phyloP scores from a whole-genome alignment of 179 eudicot species.

The Sideroxylon spinosum region DNA sequence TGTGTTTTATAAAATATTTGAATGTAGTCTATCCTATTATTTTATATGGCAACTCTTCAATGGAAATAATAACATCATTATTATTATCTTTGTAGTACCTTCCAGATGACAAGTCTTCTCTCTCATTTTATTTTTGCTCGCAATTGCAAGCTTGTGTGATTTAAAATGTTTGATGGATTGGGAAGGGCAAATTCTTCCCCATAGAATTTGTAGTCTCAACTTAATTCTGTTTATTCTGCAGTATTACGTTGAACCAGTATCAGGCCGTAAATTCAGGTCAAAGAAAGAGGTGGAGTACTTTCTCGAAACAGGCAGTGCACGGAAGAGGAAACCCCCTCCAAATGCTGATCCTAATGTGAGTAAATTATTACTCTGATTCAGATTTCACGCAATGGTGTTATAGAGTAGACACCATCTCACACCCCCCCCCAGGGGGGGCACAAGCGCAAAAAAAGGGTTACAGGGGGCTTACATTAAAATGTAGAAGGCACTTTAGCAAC shows the following conservation, averaged over 20 bases:
- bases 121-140: not conserved
- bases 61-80: not conserved
- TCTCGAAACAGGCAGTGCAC: constrained; percentile 24
- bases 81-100: too few relatives aligned
- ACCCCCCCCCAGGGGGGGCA: too few relatives aligned
- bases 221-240: constrained; percentile 20
- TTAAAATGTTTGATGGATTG: not conserved
- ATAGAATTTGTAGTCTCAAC: not conserved
- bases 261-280: constrained; percentile 41
- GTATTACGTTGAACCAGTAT: constrained; percentile 37
- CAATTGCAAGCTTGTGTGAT: not conserved
- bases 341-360: constrained; percentile 40
- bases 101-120: too few relatives aligned
- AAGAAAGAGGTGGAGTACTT: constrained; percentile 41
- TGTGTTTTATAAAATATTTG: not conserved
- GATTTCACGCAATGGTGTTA: too few relatives aligned
- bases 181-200: not conserved
- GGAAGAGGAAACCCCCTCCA: not conserved
- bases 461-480: too few relatives aligned
- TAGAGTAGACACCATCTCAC: too few relatives aligned
- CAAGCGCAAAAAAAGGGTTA: too few relatives aligned
- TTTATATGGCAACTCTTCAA: not conserved
- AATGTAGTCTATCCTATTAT: not conserved
- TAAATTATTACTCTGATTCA: constrained; percentile 9
- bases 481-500: too few relatives aligned